A percentile compares a stretch with the other conserved stretches of the same genome.
These are phyloP conservation scores for Tolypocladium endophyticum DNA, from an alignment of 2,329 filamentous ascomycete species.

Conservation along the genomic window DNA sequence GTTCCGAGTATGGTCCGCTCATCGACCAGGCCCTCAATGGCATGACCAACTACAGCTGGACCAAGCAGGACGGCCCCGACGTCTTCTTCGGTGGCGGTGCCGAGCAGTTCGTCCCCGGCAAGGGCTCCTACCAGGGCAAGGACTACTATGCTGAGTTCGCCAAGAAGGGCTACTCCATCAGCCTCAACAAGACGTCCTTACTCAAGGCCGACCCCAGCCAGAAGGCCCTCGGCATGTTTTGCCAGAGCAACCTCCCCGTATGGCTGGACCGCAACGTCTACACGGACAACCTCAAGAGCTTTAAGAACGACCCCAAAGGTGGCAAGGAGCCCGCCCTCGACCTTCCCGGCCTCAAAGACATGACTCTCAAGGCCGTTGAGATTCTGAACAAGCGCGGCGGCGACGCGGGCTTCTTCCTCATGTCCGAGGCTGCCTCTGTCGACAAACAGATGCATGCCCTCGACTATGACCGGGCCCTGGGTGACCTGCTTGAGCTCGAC, in stretches of 20 bases:
- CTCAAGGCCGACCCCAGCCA: conserved; percentile 43
- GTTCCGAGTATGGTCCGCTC: conserved; percentile 58
- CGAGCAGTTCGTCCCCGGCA: conserved; percentile 64
- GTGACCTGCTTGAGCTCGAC: conserved; percentile 76
- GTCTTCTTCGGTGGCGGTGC: conserved; percentile 77
- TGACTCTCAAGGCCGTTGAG: conserved; percentile 80
- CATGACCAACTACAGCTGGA: conserved; percentile 73
- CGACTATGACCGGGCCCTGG: conserved; percentile 77
- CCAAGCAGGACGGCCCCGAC: conserved; percentile 61
- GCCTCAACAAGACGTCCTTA: conserved; percentile 65
- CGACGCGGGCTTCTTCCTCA: conserved; percentile 73
- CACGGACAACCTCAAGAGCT: conserved; percentile 53
- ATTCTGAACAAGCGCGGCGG: conserved; percentile 58
- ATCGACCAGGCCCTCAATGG: conserved; percentile 70
- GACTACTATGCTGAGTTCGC: conserved; percentile 73
- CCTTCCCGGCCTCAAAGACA: conserved; percentile 76
- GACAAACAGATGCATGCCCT: conserved; percentile 85
- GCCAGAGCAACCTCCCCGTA: conserved; percentile 62
- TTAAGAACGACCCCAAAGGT: conserved; percentile 61
- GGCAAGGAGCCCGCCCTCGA: conserved; percentile 54
- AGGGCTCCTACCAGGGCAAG: conserved; percentile 54
- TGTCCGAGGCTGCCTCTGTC: conserved; percentile 76
- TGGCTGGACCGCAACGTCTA: conserved; percentile 84
- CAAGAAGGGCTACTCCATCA: conserved; percentile 61
- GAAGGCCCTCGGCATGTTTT: conserved; percentile 69